Conservation (phyloP, 2,329 filamentous ascomycete species). For the Microcyclosporella mali region DNA sequence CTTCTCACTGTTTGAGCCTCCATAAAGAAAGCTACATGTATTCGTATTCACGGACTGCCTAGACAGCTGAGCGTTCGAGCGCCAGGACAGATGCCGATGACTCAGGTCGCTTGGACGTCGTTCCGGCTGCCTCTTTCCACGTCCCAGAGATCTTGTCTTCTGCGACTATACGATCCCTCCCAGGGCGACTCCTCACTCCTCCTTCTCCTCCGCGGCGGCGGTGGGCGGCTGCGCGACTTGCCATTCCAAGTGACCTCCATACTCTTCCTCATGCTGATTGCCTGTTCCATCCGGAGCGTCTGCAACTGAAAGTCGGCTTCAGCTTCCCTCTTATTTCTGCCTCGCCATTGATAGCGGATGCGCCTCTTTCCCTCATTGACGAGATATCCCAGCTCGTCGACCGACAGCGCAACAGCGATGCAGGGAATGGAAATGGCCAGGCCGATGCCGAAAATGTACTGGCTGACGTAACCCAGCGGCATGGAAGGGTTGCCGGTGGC, state of each 20-base stretch:
- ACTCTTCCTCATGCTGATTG: conserved; percentile 14
- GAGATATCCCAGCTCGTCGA: conserved; percentile 14
- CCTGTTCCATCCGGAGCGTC: conserved; percentile 10
- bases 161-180: not conserved
- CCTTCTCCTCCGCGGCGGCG: not conserved
- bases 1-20: too few relatives aligned
- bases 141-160: not conserved
- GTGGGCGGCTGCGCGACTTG: not conserved
- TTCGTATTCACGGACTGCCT: too few relatives aligned
- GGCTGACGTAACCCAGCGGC: conserved; percentile 44
- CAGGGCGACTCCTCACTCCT: not conserved
- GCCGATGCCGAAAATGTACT: conserved; percentile 52
- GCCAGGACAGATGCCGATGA: too few relatives aligned
- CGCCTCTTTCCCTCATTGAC: conserved; percentile 2
- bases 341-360: not conserved
- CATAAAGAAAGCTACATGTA: too few relatives aligned
- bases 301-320: not conserved
- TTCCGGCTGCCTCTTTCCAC: not conserved
- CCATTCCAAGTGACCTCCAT: conserved; percentile 12
- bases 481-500: conserved; percentile 17
- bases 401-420: conserved; percentile 16
- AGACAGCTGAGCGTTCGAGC: too few relatives aligned
- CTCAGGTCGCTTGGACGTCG: not conserved
- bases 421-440: conserved; percentile 46
- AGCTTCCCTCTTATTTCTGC: not conserved